phyloP scores from a whole-genome alignment of 2,329 filamentous ascomycete species.

The Xylariaceae sp. region DNA sequence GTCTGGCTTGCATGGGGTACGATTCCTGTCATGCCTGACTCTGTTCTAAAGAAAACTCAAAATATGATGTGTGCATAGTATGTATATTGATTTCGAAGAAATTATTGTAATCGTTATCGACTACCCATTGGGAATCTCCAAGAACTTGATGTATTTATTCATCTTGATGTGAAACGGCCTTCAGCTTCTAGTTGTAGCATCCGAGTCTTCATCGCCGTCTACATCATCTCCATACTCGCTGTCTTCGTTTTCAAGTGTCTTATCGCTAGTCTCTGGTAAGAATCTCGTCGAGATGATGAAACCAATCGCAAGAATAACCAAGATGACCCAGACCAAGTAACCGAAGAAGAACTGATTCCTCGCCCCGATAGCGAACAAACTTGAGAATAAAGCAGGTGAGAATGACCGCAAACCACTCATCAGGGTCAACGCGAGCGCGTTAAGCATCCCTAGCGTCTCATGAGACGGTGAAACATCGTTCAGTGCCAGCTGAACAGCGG shows the following conservation, averaged over 20 bases:
- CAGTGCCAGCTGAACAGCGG: conserved; percentile 72
- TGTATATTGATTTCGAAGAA: too few species aligned
- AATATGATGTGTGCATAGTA: too few species aligned
- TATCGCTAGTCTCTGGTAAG: conserved; percentile 40
- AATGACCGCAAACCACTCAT: conserved; percentile 68
- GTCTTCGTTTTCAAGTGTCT: not conserved
- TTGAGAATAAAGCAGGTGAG: conserved; percentile 69
- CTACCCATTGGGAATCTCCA: too few species aligned
- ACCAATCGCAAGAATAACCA: conserved; percentile 48
- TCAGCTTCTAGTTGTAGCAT: not conserved
- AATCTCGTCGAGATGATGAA: conserved; percentile 42
- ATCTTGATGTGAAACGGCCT: not conserved
- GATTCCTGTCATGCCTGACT: too few species aligned
- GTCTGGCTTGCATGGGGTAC: too few species aligned
- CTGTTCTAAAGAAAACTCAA: too few species aligned
- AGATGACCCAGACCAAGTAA: conserved; percentile 68
- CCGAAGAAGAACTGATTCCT: conserved; percentile 66
- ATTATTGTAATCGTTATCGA: too few species aligned
- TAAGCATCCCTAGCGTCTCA: conserved; percentile 71
- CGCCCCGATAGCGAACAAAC: conserved; percentile 71
- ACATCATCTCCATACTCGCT: not conserved
- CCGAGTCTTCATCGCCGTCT: conserved; percentile 1
- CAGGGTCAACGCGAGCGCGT: conserved; percentile 69
- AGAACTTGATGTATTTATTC: too few species aligned
- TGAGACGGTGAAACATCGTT: conserved; percentile 75